phyloP scores from a whole-genome alignment of 768 basidiomycete species.

The Termitomyces heimii region DNA sequence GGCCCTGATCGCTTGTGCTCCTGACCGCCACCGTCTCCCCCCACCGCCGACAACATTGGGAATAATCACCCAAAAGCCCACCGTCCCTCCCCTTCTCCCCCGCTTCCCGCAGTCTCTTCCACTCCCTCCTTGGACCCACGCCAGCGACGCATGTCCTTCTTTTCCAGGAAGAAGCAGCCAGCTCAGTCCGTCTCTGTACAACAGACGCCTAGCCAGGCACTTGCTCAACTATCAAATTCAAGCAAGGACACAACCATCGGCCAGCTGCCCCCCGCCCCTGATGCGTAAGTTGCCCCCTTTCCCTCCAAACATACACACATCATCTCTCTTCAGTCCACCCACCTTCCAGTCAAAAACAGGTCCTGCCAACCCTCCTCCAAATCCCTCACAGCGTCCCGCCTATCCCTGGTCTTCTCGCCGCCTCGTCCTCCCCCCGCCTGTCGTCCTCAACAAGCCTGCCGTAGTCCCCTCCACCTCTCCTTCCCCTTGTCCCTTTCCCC shows the following conservation, averaged over 20 bases:
- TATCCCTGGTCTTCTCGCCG: slow-evolving; percentile 84
- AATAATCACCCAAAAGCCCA: slow-evolving; percentile 15
- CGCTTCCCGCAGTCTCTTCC: slow-evolving; percentile 11
- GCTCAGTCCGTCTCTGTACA: slow-evolving; percentile 49
- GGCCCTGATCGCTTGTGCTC: not conserved
- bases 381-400: slow-evolving; percentile 39
- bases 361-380: too few species aligned
- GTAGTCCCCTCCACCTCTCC: slow-evolving; percentile 57
- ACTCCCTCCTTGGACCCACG: not conserved
- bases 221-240: slow-evolving; percentile 45
- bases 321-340: too few species aligned
- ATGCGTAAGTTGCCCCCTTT: slow-evolving; percentile 26
- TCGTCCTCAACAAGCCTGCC: slow-evolving; percentile 58
- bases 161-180: slow-evolving; percentile 78
- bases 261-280: slow-evolving; percentile 8
- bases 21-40: slow-evolving; percentile 1
- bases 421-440: slow-evolving; percentile 63
- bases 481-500: slow-evolving; percentile 89
- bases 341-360: too few species aligned
- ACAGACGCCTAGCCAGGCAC: slow-evolving; percentile 63
- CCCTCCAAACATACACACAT: not conserved
- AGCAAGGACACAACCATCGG: slow-evolving; percentile 20
- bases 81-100: slow-evolving; percentile 11
- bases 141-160: slow-evolving; percentile 87
- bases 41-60: slow-evolving; percentile 12